Percentiles rank a stretch among this genome's conserved stretches.
phyloP scores from a whole-genome alignment of 2,329 filamentous ascomycete species.

The Sarocladiaceae sp. region DNA sequence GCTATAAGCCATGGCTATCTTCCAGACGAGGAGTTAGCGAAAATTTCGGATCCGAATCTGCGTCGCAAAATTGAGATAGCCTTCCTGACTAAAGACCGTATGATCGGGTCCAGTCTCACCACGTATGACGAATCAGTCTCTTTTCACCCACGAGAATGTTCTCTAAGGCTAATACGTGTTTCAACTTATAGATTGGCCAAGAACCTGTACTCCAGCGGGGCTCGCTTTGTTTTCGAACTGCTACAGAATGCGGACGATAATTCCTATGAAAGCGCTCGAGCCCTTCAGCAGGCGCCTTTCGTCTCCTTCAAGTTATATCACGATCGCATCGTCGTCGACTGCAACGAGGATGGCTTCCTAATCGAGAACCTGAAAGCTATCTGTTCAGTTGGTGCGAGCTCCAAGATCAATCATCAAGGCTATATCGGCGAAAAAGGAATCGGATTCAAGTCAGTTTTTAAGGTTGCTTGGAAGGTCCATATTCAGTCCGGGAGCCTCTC shows the following conservation, averaged over 20 bases:
- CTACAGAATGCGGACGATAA: conserved; percentile 32
- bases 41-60: background rate
- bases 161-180: background rate
- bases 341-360: conserved; percentile 40
- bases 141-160: background rate
- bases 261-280: conserved; percentile 21
- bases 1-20: conserved; percentile 2
- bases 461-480: conserved; percentile 34
- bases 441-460: conserved; percentile 44
- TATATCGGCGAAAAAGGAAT: conserved; percentile 43
- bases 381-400: conserved; percentile 36
- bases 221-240: conserved; percentile 13
- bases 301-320: conserved; percentile 27
- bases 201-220: conserved; percentile 10
- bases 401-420: conserved; percentile 30
- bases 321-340: conserved; percentile 34
- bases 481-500: conserved; percentile 37
- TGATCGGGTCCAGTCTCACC: conserved; percentile 3
- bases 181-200: conserved; percentile 8
- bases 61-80: conserved; percentile 1
- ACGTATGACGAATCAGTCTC: background rate
- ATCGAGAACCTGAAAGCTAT: conserved; percentile 33
- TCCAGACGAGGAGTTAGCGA: background rate
- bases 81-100: background rate
- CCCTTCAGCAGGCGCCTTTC: conserved; percentile 17